Evolutionary conservation across 75 land plant species (phyloP).

Genomic region (Picea glauca): DNA sequence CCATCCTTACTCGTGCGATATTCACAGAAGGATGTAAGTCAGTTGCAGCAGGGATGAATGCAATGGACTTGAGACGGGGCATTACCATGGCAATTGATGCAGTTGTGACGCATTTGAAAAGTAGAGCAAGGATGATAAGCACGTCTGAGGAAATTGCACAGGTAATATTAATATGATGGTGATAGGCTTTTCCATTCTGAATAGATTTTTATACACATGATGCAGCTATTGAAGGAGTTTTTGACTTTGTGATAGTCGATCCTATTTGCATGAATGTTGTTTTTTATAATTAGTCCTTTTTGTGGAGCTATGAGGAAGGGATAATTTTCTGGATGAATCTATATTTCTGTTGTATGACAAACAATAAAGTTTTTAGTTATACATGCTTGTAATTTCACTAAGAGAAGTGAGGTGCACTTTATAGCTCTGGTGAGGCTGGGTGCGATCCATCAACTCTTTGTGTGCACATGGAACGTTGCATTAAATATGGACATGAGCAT

Average conservation of each 20-base stretch:
- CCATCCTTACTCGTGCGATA: constrained; percentile 29
- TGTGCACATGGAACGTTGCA: too few relatives aligned
- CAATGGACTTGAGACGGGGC: constrained; percentile 36
- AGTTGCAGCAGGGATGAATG: constrained; percentile 43
- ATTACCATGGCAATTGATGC: constrained; percentile 32
- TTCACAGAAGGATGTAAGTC: constrained; percentile 33
- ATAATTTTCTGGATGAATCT: too few relatives aligned
- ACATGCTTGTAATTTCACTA: too few relatives aligned
- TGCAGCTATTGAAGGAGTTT: background rate
- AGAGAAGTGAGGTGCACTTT: too few relatives aligned
- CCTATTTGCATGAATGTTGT: background rate
- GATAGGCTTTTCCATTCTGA: background rate
- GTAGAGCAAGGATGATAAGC: constrained; percentile 34
- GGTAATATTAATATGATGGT: constrained; percentile 4
- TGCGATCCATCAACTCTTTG: too few relatives aligned
- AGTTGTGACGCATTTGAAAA: constrained; percentile 29
- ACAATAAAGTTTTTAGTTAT: too few relatives aligned
- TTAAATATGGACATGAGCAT: too few relatives aligned
- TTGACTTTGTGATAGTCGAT: background rate
- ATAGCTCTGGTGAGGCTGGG: too few relatives aligned
- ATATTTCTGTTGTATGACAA: too few relatives aligned
- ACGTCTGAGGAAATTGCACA: constrained; percentile 40
- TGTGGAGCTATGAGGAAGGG: background rate
- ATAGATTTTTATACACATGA: background rate
- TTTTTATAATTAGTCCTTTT: background rate